Percentiles rank a stretch among this genome's conserved stretches.
phyloP scores from a whole-genome alignment of 1,139 yeast genomes.

The Lodderomyces beijingensis region DNA sequence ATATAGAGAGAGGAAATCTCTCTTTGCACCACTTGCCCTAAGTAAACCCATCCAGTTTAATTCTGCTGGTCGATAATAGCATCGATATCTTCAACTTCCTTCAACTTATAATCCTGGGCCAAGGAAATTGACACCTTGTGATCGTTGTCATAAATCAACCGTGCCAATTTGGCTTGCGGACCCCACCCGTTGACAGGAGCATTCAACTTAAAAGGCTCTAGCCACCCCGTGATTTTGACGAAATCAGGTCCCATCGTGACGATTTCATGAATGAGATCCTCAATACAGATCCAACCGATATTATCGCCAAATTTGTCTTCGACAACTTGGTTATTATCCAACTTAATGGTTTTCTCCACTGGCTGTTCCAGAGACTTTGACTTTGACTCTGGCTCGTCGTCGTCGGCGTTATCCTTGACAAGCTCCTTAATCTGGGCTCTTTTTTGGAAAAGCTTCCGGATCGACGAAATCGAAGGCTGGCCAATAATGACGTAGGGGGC shows the following conservation, averaged over 20 bases:
- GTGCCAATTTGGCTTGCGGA: slow-evolving; percentile 52
- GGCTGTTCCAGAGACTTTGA: no score
- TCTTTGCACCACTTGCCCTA: no score
- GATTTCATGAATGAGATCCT: slow-evolving; percentile 72
- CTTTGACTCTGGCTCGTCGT: no score
- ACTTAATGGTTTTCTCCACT: slow-evolving; percentile 31
- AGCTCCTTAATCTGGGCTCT: slow-evolving; percentile 56
- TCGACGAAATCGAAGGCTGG: slow-evolving; percentile 63
- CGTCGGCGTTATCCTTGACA: slow-evolving; percentile 24
- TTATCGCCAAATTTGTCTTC: slow-evolving; percentile 61
- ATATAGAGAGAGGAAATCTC: no score
- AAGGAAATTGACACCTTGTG: slow-evolving; percentile 49
- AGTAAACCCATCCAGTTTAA: no score
- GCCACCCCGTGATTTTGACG: slow-evolving; percentile 54
- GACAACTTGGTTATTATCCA: slow-evolving; percentile 69
- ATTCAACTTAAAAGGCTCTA: slow-evolving; percentile 64
- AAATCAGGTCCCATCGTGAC: slow-evolving; percentile 59
- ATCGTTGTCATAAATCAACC: slow-evolving; percentile 40
- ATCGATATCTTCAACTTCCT: slow-evolving; percentile 64
- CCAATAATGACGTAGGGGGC: slow-evolving; percentile 75
- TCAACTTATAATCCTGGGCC: slow-evolving; percentile 59
- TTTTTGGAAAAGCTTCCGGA: slow-evolving; percentile 70
- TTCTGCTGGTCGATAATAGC: slow-evolving; percentile 59
- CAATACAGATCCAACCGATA: slow-evolving; percentile 75
- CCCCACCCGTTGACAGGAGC: slow-evolving; percentile 74